Evolutionary conservation across 2,329 filamentous ascomycete species (phyloP).

Genomic region (Chrysoporthe cubensis): DNA sequence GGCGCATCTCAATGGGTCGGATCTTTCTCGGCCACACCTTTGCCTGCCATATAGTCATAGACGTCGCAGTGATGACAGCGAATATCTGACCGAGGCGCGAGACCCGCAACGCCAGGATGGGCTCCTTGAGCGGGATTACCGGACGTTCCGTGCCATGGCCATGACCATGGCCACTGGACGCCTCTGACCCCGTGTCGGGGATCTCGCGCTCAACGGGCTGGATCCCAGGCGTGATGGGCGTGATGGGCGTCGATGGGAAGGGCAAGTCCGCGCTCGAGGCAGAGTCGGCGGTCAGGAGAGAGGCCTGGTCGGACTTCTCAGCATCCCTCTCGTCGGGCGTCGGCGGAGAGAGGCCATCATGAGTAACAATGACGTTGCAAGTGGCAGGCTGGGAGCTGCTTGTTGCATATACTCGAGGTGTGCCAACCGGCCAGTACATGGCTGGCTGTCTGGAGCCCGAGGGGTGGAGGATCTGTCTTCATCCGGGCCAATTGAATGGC

Average conservation of each 20-base stretch:
- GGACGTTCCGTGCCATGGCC: constrained; percentile 34
- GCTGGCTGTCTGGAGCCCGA: constrained; percentile 40
- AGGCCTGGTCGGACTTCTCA: constrained; percentile 31
- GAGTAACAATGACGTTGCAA: constrained; percentile 56
- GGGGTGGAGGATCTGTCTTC: constrained; percentile 38
- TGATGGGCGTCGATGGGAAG: constrained; percentile 45
- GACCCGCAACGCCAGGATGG: constrained; percentile 74
- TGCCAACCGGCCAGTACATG: constrained; percentile 93
- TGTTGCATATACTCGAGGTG: constrained; percentile 80
- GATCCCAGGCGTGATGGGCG: constrained; percentile 61
- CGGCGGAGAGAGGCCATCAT: constrained; percentile 58
- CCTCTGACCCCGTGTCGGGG: constrained; percentile 37
- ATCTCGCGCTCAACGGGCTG: constrained; percentile 62
- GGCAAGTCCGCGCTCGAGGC: constrained; percentile 40
- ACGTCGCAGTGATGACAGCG: constrained; percentile 81
- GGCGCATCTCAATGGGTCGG: constrained; percentile 30
- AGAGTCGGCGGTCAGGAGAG: constrained; percentile 31
- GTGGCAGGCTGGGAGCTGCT: constrained; percentile 64
- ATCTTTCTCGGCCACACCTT: constrained; percentile 61
- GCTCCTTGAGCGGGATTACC: constrained; percentile 58
- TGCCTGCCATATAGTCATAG: constrained; percentile 95
- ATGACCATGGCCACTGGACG: constrained; percentile 33
- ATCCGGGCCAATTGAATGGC: constrained; percentile 33
- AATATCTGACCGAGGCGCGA: constrained; percentile 83
- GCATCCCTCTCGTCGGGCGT: constrained; percentile 41